Conservation (phyloP, 495 filamentous ascomycete genomes). For the Staphylotrichum tortipilum region DNA sequence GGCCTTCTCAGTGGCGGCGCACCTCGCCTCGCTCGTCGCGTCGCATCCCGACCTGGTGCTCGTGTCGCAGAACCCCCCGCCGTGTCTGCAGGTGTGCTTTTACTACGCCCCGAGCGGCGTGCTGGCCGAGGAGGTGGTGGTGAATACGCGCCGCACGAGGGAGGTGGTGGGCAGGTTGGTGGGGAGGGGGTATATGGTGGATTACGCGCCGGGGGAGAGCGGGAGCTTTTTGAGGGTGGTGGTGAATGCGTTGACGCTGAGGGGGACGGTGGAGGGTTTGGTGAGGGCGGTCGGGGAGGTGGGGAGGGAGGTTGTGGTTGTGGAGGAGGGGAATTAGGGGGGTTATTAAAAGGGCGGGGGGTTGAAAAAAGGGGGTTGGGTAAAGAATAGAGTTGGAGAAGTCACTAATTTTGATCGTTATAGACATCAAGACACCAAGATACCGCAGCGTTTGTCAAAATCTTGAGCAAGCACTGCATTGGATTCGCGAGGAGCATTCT, state of each 20-base stretch:
- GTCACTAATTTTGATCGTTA: too few species aligned
- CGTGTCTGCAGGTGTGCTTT: conserved; percentile 92
- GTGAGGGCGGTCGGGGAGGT: conserved; percentile 63
- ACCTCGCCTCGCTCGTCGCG: conserved; percentile 53
- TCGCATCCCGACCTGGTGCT: conserved; percentile 54
- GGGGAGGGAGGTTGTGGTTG: conserved; percentile 38
- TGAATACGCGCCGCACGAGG: conserved; percentile 63
- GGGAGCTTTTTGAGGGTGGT: conserved; percentile 87
- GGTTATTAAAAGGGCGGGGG: too few species aligned
- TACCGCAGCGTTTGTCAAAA: too few species aligned
- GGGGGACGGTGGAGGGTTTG: conserved; percentile 66
- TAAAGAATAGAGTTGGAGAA: too few species aligned
- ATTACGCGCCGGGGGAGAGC: conserved; percentile 73
- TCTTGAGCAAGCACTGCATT: too few species aligned
- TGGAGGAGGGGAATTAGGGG: background rate
- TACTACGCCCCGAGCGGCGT: conserved; percentile 60
- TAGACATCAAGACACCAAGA: too few species aligned
- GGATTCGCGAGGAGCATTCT: background rate
- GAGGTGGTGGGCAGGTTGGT: conserved; percentile 58
- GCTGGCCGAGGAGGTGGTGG: conserved; percentile 43
- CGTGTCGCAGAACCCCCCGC: conserved; percentile 66
- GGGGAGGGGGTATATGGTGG: conserved; percentile 78
- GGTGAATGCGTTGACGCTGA: conserved; percentile 66
- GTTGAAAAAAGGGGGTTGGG: too few species aligned
- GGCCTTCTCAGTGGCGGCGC: conserved; percentile 57